These are phyloP conservation scores for Diaporthe sp. DNA, from an alignment of 2,329 filamentous ascomycete species.

Conservation along the genomic window DNA sequence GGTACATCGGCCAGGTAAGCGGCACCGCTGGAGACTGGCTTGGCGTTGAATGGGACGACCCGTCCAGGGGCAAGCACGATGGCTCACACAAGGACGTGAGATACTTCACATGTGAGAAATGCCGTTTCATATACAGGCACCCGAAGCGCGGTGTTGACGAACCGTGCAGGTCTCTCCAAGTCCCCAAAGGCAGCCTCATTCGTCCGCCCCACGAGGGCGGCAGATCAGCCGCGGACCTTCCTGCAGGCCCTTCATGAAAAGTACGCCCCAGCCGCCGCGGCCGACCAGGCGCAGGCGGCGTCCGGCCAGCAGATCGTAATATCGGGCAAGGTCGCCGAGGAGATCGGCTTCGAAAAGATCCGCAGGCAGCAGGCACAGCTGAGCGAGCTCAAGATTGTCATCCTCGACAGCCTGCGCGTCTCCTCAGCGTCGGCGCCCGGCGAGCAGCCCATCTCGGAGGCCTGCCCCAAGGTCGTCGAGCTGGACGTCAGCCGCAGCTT, in stretches of 20 bases:
- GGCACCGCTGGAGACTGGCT: slow-evolving; percentile 87
- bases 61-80: slow-evolving; percentile 88
- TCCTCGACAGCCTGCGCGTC: slow-evolving; percentile 84
- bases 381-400: slow-evolving; percentile 82
- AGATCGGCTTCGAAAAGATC: slow-evolving; percentile 96
- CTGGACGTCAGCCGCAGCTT: slow-evolving; percentile 90
- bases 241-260: slow-evolving; percentile 85
- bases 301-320: slow-evolving; percentile 71
- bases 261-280: slow-evolving; percentile 76
- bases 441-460: slow-evolving; percentile 59
- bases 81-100: slow-evolving; percentile 83
- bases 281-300: slow-evolving; percentile 46
- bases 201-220: slow-evolving; percentile 80
- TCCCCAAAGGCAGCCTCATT: slow-evolving; percentile 86
- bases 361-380: slow-evolving; percentile 83
- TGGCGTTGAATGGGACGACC: slow-evolving; percentile 97
- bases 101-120: slow-evolving; percentile 86
- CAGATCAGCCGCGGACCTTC: slow-evolving; percentile 80
- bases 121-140: slow-evolving; percentile 9
- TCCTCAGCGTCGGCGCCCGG: slow-evolving; percentile 52
- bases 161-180: slow-evolving; percentile 68
- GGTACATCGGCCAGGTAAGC: slow-evolving; percentile 83
- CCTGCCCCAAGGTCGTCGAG: slow-evolving; percentile 79
- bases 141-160: slow-evolving; percentile 1
- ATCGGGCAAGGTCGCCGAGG: slow-evolving; percentile 89